Percentiles rank a stretch among this genome's conserved stretches.
Evolutionary conservation across 2,329 filamentous ascomycete species (phyloP).

Genomic region (Didymella exigua): DNA sequence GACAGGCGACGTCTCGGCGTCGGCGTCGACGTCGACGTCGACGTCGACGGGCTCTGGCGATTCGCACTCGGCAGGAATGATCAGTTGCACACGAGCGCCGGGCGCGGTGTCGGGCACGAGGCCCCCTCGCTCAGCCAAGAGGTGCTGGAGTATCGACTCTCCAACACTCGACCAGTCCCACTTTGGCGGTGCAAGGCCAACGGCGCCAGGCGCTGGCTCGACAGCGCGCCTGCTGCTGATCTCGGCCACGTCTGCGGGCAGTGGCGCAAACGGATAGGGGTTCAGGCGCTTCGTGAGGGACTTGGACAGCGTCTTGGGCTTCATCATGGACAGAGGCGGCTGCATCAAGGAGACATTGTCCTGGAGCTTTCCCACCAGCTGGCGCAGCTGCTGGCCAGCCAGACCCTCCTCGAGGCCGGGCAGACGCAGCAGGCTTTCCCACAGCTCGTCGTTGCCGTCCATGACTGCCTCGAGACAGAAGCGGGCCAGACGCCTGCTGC

Average conservation of each 20-base stretch:
- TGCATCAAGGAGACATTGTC: slow-evolving; percentile 62
- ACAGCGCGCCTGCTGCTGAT: slow-evolving; percentile 20
- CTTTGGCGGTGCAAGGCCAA: slow-evolving; percentile 43
- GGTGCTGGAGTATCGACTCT: slow-evolving; percentile 53
- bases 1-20: slow-evolving; percentile 11
- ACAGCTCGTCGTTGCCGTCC: slow-evolving; percentile 64
- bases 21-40: too few relatives aligned
- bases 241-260: slow-evolving; percentile 44
- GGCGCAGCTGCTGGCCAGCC: slow-evolving; percentile 44
- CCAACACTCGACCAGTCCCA: slow-evolving; percentile 58
- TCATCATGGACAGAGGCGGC: slow-evolving; percentile 56
- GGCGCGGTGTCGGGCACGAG: slow-evolving; percentile 34
- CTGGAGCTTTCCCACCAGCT: slow-evolving; percentile 56
- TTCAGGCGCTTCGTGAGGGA: slow-evolving; percentile 61
- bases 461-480: slow-evolving; percentile 69
- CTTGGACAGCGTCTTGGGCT: slow-evolving; percentile 57
- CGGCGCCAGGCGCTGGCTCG: slow-evolving; percentile 43
- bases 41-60: slow-evolving; percentile 21
- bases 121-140: slow-evolving; percentile 51
- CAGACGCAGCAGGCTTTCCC: slow-evolving; percentile 60
- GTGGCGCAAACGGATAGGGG: slow-evolving; percentile 54
- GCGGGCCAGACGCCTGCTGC: slow-evolving; percentile 63
- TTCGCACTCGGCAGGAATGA: slow-evolving; percentile 43
- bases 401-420: slow-evolving; percentile 55
- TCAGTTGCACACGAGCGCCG: slow-evolving; percentile 51